Base-by-base conservation (phyloP, 2,329 filamentous ascomycete genomes). In the Trichoderma gracile region DNA sequence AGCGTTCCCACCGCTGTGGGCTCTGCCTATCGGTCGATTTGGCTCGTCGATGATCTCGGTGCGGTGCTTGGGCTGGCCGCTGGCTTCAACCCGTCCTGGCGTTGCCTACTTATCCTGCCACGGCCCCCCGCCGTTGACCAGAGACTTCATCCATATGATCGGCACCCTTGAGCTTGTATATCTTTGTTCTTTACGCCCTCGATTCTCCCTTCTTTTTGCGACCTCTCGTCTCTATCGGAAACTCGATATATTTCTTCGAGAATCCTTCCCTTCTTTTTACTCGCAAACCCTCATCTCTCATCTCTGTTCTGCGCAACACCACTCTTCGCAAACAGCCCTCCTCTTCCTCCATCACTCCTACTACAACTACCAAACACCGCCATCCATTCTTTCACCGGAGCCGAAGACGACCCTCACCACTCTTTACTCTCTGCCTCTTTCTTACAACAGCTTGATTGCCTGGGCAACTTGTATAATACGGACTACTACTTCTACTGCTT, bases 171-270 rank as follows among this genome's bases (percentile, higher is more conserved):
- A 68, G 71, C 71, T 70, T 72, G 69, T 76, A 74, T 80, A 78
- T 79, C 74, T 74, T 78, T 67, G 71, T 69, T 77, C 78, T 75
- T 78, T 78, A 75, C 78, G 76, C 76, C 78, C 78, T 78, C 76
- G 78, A 78, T 79, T 81, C 79, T 79, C 80, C 75, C 78, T 80
- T 80, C 76, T 78, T 80, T 38, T 80, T 76, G 71, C 63, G 59
- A 54, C 65, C 64, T 53, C 25, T 53, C 25, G 30, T 60, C 25
- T 66, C 73, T 72, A 74, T 76, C 65, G 75, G 79, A 78, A 79
- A 77, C 73, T 72, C 71, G 73, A 77, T 72, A 68, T 50, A 58
- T 56, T 56, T 69, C 68, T 53, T 70, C 66, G 73, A 77, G 73
- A 73, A 71, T 75, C 75, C 75, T 70, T 76, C 77, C 79, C 76